Evolutionary conservation across 75 land plant genomes (phyloP).

Genomic region (Isoetes taiwanensis): DNA sequence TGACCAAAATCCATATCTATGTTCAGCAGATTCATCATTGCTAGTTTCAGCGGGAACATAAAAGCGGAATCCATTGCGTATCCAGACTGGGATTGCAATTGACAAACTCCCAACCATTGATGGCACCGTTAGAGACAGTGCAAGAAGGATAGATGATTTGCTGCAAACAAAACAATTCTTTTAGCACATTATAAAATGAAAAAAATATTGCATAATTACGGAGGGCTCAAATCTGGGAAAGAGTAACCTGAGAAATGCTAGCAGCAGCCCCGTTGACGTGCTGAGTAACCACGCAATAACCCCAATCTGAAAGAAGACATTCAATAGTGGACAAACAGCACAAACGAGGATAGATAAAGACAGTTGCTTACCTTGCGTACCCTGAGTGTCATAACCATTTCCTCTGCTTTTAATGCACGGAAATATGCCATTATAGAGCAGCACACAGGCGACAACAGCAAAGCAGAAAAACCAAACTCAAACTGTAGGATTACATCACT

Average conservation of each 20-base stretch:
- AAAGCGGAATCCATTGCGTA: constrained; percentile 67
- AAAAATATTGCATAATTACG: neutral
- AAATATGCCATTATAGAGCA: constrained; percentile 89
- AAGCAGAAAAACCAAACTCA: constrained; percentile 84
- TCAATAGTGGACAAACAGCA: neutral
- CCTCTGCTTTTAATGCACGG: constrained; percentile 79
- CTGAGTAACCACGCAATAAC: constrained; percentile 81
- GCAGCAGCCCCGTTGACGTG: constrained; percentile 72
- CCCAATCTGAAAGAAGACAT: constrained; percentile 51
- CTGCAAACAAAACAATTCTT: constrained; percentile 27
- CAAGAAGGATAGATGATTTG: constrained; percentile 92
- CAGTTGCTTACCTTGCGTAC: constrained; percentile 54
- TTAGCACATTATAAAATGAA: neutral
- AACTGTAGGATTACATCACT: constrained; percentile 61
- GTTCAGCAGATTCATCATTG: too few relatives aligned
- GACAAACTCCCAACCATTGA: constrained; percentile 74
- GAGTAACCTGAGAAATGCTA: constrained; percentile 72
- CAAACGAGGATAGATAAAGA: neutral
- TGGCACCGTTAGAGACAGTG: constrained; percentile 78
- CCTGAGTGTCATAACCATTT: constrained; percentile 71
- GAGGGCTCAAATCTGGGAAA: neutral
- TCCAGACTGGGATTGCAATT: constrained; percentile 80
- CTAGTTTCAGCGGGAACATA: constrained; percentile 28
- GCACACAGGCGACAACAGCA: constrained; percentile 66
- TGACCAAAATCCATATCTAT: too few relatives aligned